Evolutionary conservation across 208 protist species (phyloP).

Genomic region (Borovskyia barvae): DNA sequence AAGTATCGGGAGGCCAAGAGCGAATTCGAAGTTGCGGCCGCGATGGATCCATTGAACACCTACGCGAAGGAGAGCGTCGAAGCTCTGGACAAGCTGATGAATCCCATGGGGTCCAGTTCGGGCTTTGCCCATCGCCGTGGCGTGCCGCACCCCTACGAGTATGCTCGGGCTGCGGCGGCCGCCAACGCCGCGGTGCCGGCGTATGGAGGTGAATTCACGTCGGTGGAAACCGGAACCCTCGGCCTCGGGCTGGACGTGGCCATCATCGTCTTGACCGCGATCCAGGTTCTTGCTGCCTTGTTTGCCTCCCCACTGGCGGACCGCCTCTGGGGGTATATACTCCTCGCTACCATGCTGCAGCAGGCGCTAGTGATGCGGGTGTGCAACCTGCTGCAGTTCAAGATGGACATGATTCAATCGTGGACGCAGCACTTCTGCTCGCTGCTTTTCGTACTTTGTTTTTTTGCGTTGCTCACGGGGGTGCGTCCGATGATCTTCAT

Average conservation of each 20-base stretch:
- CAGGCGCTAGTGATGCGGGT: conserved; percentile 42
- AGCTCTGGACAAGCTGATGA: conserved; percentile 32
- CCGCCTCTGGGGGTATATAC: conserved; percentile 34
- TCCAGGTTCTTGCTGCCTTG: conserved; percentile 22
- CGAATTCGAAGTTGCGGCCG: conserved; percentile 50
- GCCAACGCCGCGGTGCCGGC: conserved; percentile 21
- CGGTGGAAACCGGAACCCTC: conserved; percentile 22
- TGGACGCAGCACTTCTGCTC: conserved; percentile 59
- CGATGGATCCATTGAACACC: conserved; percentile 46
- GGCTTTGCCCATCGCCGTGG: conserved; percentile 21
- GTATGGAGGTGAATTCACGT: conserved; percentile 39
- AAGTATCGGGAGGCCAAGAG: conserved; percentile 43
- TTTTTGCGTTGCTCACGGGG: conserved; percentile 41
- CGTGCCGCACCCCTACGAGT: conserved; percentile 33
- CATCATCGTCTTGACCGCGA: conserved; percentile 9
- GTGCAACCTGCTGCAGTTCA: conserved; percentile 37
- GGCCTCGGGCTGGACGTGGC: conserved; percentile 28
- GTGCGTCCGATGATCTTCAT: conserved; percentile 47
- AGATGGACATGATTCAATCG: conserved; percentile 33
- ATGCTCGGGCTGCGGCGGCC: conserved; percentile 30
- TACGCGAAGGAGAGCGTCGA: conserved; percentile 34
- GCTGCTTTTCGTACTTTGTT: conserved; percentile 46
- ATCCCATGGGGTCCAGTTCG: conserved; percentile 14
- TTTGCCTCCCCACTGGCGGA: conserved; percentile 18
- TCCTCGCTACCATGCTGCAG: conserved; percentile 43